A percentile compares a stretch with the other conserved stretches of the same genome.
Evolutionary conservation across 148 eudicot genomes (phyloP).

Genomic region (Rheum nobile): DNA sequence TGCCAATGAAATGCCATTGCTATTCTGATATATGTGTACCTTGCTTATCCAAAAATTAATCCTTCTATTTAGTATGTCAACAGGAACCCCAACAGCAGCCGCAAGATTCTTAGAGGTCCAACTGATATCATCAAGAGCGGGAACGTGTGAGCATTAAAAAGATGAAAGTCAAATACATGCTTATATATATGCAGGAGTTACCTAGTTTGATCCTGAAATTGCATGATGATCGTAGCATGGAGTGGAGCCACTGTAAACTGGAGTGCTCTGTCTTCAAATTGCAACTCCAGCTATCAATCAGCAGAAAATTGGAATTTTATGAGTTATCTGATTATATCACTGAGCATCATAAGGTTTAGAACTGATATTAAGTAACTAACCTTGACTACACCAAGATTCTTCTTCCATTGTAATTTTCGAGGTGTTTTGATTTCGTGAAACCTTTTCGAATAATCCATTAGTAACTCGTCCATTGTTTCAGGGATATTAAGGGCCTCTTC

Average conservation of each 20-base stretch:
- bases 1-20: not conserved
- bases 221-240: constrained; percentile 81
- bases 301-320: not conserved
- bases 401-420: constrained; percentile 91
- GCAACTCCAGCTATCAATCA: constrained; percentile 67
- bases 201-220: constrained; percentile 84
- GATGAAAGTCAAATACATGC: not conserved
- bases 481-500: constrained; percentile 74
- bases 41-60: constrained; percentile 94
- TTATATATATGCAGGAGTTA: constrained; percentile 13
- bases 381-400: constrained; percentile 96
- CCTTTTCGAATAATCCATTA: constrained; percentile 85
- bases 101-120: constrained; percentile 94
- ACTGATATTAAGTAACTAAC: constrained; percentile 24
- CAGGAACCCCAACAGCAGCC: constrained; percentile 73
- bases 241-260: constrained; percentile 83
- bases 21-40: constrained; percentile 23
- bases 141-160: not conserved
- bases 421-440: constrained; percentile 90
- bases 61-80: constrained; percentile 66
- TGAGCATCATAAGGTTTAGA: not conserved
- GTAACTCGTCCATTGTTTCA: constrained; percentile 56
- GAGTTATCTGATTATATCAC: not conserved
- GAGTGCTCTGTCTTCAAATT: constrained; percentile 67
- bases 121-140: constrained; percentile 25